Evolutionary conservation across 1,284 basidiomycete species (phyloP).

Genomic region (Fomes fomentarius): DNA sequence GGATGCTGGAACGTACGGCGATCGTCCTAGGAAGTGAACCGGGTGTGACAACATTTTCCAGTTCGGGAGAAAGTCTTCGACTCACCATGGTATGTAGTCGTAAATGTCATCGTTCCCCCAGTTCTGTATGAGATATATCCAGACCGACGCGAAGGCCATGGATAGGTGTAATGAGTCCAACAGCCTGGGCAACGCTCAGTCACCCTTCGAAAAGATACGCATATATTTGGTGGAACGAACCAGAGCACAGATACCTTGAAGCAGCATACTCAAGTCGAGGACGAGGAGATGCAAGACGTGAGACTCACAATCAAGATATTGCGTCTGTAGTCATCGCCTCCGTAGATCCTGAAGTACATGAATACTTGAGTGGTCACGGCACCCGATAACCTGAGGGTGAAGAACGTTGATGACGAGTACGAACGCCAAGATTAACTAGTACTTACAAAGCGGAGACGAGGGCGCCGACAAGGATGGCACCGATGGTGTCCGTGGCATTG

Average conservation of each 20-base stretch:
- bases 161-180: slow-evolving; percentile 37
- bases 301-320: slow-evolving; percentile 21
- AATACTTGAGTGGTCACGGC: slow-evolving; percentile 23
- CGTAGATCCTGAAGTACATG: slow-evolving; percentile 21
- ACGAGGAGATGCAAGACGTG: neutral
- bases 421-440: neutral
- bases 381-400: slow-evolving; percentile 16
- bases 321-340: slow-evolving; percentile 19
- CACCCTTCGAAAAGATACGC: neutral
- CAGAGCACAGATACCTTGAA: slow-evolving; percentile 20
- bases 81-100: slow-evolving; percentile 34
- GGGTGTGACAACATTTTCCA: no score
- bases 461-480: slow-evolving; percentile 24
- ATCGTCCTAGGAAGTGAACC: slow-evolving; percentile 17
- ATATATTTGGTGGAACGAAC: neutral
- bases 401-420: neutral
- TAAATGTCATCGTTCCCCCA: slow-evolving; percentile 29
- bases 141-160: slow-evolving; percentile 35
- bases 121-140: slow-evolving; percentile 37
- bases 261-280: neutral
- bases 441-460: slow-evolving; percentile 23
- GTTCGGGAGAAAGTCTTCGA: neutral
- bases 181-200: slow-evolving; percentile 27
- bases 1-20: slow-evolving; percentile 23
- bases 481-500: slow-evolving; percentile 21